phyloP scores from a whole-genome alignment of 2,329 filamentous ascomycete species.

The Xylariaceae sp. region DNA sequence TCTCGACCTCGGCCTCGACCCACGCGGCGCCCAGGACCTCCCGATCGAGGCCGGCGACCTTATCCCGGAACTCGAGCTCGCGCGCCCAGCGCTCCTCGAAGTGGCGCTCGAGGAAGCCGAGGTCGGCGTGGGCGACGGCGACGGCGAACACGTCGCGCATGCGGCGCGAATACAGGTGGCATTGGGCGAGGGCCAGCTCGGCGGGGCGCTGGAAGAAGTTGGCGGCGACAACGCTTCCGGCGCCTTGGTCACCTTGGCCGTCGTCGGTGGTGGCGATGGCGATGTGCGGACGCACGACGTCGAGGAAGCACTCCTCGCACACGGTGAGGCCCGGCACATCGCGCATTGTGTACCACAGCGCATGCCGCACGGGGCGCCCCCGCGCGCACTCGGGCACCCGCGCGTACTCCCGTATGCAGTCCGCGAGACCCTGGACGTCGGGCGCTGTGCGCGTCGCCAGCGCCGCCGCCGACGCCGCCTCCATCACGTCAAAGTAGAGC shows the following conservation, averaged over 20 bases:
- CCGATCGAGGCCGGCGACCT: slow-evolving; percentile 49
- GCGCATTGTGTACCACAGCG: slow-evolving; percentile 77
- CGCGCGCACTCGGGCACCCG: slow-evolving; percentile 65
- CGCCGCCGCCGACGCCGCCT: slow-evolving; percentile 57
- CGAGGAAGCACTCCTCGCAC: slow-evolving; percentile 84
- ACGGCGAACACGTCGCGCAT: slow-evolving; percentile 76
- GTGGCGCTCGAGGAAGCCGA: slow-evolving; percentile 61
- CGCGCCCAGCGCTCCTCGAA: slow-evolving; percentile 62
- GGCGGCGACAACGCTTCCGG: slow-evolving; percentile 57
- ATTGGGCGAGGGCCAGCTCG: slow-evolving; percentile 59
- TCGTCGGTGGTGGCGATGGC: slow-evolving; percentile 37
- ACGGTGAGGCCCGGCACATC: slow-evolving; percentile 77
- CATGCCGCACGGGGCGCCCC: slow-evolving; percentile 63
- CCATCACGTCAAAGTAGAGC: slow-evolving; percentile 63
- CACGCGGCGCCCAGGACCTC: slow-evolving; percentile 40
- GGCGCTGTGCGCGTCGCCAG: slow-evolving; percentile 48
- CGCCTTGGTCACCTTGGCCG: slow-evolving; percentile 41
- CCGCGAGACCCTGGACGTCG: slow-evolving; percentile 64
- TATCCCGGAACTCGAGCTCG: slow-evolving; percentile 61
- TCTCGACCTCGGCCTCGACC: slow-evolving; percentile 48
- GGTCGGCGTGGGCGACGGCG: slow-evolving; percentile 68
- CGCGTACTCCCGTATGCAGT: slow-evolving; percentile 63
- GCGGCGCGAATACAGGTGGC: slow-evolving; percentile 77
- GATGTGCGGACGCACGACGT: slow-evolving; percentile 72
- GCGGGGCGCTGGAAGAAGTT: slow-evolving; percentile 67